These are phyloP conservation scores for Penicillium soppii DNA, from an alignment of 495 filamentous ascomycete species.

Conservation along the genomic window DNA sequence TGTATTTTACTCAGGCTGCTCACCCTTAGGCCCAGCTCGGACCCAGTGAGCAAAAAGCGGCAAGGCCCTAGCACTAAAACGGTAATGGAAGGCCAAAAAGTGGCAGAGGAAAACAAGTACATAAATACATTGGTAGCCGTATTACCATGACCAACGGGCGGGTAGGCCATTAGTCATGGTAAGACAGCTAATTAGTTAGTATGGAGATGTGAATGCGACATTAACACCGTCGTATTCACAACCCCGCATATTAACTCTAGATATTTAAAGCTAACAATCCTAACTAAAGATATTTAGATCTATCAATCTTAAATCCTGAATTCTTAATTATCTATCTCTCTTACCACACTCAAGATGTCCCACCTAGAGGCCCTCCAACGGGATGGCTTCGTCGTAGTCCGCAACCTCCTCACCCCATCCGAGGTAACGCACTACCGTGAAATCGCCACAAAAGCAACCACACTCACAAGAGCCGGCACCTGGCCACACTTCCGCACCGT, in stretches of 20 bases:
- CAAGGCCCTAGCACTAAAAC: too few species aligned
- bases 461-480: conserved; percentile 55
- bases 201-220: not conserved
- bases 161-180: too few species aligned
- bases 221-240: not conserved
- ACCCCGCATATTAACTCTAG: conserved; percentile 3
- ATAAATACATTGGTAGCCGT: too few species aligned
- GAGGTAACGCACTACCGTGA: conserved; percentile 54
- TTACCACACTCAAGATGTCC: conserved; percentile 12
- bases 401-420: conserved; percentile 44
- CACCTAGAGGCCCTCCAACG: conserved; percentile 44
- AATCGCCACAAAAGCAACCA: conserved; percentile 52
- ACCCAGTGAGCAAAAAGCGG: too few species aligned
- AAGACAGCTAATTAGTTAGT: too few species aligned
- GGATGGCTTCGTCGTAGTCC: conserved; percentile 50
- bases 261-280: not conserved
- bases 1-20: too few species aligned
- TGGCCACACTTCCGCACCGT: conserved; percentile 82
- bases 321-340: not conserved
- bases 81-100: too few species aligned
- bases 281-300: not conserved
- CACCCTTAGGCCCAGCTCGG: too few species aligned
- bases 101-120: too few species aligned
- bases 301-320: not conserved
- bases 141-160: too few species aligned